Conservation (phyloP, 2,329 filamentous ascomycete species). For the Fusarium virguliforme region DNA sequence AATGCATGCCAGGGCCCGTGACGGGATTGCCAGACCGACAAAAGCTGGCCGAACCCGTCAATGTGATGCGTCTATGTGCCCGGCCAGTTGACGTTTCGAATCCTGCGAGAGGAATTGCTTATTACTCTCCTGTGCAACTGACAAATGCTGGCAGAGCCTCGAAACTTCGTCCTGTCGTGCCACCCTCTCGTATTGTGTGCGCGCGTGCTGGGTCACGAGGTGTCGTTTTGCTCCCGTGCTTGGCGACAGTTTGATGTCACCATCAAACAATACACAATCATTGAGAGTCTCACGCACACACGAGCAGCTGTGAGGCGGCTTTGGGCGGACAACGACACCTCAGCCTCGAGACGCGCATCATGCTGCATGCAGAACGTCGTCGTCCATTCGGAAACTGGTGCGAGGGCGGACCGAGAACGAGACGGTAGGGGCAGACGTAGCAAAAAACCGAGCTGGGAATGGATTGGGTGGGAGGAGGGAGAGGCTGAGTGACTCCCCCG, state of each 20-base stretch:
- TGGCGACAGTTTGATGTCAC: conserved; percentile 40
- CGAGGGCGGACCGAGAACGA: not conserved
- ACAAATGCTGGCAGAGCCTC: conserved; percentile 27
- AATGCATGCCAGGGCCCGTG: conserved; percentile 23
- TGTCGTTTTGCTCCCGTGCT: conserved; percentile 21
- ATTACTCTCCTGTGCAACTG: conserved; percentile 34
- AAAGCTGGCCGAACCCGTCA: conserved; percentile 12
- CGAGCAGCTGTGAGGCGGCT: not conserved
- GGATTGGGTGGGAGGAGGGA: conserved; percentile 15
- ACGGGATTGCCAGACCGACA: conserved; percentile 24
- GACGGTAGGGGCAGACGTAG: conserved; percentile 28
- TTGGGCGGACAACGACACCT: conserved; percentile 1
- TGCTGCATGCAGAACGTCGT: conserved; percentile 18
- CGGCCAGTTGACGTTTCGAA: conserved; percentile 10
- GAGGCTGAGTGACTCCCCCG: conserved; percentile 24
- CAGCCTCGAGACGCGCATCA: conserved; percentile 24
- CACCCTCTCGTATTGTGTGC: conserved; percentile 32
- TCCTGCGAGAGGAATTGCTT: conserved; percentile 31
- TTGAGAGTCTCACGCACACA: conserved; percentile 5
- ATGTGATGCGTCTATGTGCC: conserved; percentile 1
- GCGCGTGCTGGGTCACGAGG: conserved; percentile 45
- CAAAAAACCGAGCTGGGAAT: conserved; percentile 16
- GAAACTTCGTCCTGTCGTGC: conserved; percentile 37
- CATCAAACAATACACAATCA: conserved; percentile 21
- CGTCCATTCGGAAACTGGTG: not conserved